These are phyloP conservation scores for Musa balbisiana DNA, from an alignment of 202 grass and related monocot species.

Conservation along the genomic window DNA sequence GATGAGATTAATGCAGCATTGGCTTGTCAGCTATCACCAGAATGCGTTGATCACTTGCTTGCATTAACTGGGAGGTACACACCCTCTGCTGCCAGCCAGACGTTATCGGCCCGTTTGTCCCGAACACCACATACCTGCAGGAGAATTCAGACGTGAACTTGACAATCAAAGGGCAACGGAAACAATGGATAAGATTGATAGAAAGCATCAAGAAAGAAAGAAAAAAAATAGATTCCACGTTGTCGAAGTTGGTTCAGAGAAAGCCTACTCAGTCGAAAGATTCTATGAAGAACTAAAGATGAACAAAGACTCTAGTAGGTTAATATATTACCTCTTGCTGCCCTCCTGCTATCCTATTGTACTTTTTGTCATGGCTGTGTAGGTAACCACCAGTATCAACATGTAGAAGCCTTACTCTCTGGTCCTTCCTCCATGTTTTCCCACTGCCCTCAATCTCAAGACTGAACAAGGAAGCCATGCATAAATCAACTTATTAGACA, in stretches of 20 bases:
- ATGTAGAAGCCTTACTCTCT: slow-evolving; percentile 64
- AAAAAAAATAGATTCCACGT: background rate
- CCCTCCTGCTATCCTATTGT: slow-evolving; percentile 66
- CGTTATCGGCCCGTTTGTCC: slow-evolving; percentile 73
- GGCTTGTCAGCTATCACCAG: background rate
- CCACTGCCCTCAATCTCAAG: slow-evolving; percentile 59
- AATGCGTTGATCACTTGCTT: slow-evolving; percentile 2
- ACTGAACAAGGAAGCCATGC: slow-evolving; percentile 28
- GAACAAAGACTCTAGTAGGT: background rate
- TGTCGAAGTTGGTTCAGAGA: background rate
- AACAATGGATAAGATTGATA: background rate
- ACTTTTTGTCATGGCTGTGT: slow-evolving; percentile 90
- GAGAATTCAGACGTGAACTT: slow-evolving; percentile 8
- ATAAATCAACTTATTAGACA: background rate
- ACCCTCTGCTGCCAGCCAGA: slow-evolving; percentile 59
- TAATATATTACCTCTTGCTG: slow-evolving; percentile 74
- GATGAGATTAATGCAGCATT: background rate
- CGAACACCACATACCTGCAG: slow-evolving; percentile 73
- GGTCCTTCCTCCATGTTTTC: slow-evolving; percentile 69
- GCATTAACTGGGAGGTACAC: slow-evolving; percentile 16
- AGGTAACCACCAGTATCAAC: slow-evolving; percentile 83
- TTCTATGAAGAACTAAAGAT: background rate
- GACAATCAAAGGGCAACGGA: slow-evolving; percentile 12
- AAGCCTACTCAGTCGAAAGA: background rate
- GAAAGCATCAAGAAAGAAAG: background rate